Evolutionary conservation across 495 filamentous ascomycete genomes (phyloP), one percentile per base, ranked within the genome.

Genomic region (Penicillium pancosmium): DNA sequence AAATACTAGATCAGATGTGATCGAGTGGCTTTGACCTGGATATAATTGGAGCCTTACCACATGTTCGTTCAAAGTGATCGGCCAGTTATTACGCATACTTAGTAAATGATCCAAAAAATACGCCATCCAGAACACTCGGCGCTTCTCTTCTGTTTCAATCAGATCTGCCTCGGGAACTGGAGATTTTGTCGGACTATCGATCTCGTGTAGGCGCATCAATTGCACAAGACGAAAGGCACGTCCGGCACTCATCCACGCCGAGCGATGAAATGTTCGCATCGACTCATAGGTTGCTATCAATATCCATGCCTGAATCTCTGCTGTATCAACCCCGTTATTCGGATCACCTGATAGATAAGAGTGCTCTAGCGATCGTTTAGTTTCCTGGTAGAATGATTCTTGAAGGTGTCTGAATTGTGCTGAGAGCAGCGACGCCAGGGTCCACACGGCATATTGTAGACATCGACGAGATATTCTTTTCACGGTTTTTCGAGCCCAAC

Each of bases 101-200:
- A 80, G 69, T 18, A 83, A 66, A 31, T 75, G 75, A 57, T 85
- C 82, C 3, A 85, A 71, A 25, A 71, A 77, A 50, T 81, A 85
- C 0, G 81, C 79, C 53, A 84, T 72, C 82, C 82, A 85, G 57
- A 85, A 85, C 0, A 75, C 73, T 27, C 81, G 71, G 23, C 81
- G 69, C 57, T 71, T 72, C 54, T 82, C 79, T 54, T 85, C 82
- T 4, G 64, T 44, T 27, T 67, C 61, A 18, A 70, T 61, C 18
- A 55, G 48, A 31, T 65, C 59, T 18, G 7, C 52, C 47, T 18
- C 23, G 1, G 21, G 40, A 40, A 50, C 10, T 10, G 55, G 15
- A 6, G 35, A 40, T 43, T 9, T 2, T 41, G 52, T 43, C 10
- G 70, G 63, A 33, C 38, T 61, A 38, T 84, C 82, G 16, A 82